Evolutionary conservation across 1,284 basidiomycete species (phyloP).

Genomic region (Thelephora terrestris): DNA sequence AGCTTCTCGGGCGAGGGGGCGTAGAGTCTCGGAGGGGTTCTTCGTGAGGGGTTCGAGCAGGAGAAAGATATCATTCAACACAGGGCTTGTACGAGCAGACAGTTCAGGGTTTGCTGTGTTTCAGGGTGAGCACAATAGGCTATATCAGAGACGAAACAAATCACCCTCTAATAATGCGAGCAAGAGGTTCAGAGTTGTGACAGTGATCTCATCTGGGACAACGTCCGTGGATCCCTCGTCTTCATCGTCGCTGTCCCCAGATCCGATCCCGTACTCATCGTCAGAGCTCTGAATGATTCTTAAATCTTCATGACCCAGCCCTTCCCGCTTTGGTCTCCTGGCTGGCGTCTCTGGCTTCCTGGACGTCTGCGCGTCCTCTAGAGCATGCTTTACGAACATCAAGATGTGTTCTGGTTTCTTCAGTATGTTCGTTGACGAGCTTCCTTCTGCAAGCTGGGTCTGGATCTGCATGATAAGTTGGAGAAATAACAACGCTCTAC

Average conservation of each 20-base stretch:
- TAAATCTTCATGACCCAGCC: conserved; percentile 30
- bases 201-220: conserved; percentile 48
- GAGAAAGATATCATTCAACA: conserved; percentile 62
- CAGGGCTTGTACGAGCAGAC: conserved; percentile 47
- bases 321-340: conserved; percentile 10
- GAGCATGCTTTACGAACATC: conserved; percentile 68
- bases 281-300: conserved; percentile 32
- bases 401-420: conserved; percentile 64
- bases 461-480: conserved; percentile 78
- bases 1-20: conserved; percentile 64
- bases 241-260: conserved; percentile 40
- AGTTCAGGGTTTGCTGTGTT: conserved; percentile 56
- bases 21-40: conserved; percentile 35
- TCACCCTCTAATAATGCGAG: conserved; percentile 78
- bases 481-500: conserved; percentile 51
- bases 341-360: conserved; percentile 13
- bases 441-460: conserved; percentile 43
- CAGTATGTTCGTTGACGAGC: conserved; percentile 56
- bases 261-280: conserved; percentile 16
- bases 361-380: conserved; percentile 22
- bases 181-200: conserved; percentile 69
- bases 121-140: background rate
- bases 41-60: conserved; percentile 51
- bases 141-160: conserved; percentile 4
- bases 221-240: conserved; percentile 38